Evolutionary conservation across 208 protist genomes (phyloP).

Genomic region (Crithidia fasciculata): DNA sequence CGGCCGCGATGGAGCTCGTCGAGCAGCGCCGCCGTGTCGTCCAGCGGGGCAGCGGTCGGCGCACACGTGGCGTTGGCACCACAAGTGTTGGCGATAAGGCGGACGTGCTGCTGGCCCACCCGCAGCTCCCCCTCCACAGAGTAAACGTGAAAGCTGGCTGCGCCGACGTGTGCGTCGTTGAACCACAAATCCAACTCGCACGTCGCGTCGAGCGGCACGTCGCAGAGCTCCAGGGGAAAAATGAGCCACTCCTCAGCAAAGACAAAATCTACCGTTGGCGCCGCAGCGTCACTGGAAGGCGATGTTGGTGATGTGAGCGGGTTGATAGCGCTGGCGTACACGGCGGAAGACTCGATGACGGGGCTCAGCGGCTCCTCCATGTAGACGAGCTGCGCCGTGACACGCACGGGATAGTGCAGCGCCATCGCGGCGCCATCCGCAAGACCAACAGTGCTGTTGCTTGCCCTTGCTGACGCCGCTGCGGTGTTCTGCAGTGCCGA

Average conservation of each 20-base stretch:
- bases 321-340: conserved; percentile 13
- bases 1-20: conserved; percentile 36
- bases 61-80: background rate
- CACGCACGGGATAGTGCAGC: conserved; percentile 29
- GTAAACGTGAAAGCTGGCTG: conserved; percentile 42
- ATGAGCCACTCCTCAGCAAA: conserved; percentile 50
- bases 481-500: background rate
- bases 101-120: conserved; percentile 41
- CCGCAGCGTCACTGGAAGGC: too few species aligned
- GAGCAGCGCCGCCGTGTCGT: conserved; percentile 19
- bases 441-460: too few species aligned
- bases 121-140: conserved; percentile 53
- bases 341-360: conserved; percentile 48
- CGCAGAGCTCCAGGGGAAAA: conserved; percentile 82
- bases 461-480: too few species aligned
- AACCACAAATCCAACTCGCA: conserved; percentile 30
- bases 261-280: background rate
- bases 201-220: conserved; percentile 82
- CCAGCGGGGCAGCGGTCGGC: background rate
- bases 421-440: background rate
- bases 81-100: conserved; percentile 13
- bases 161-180: conserved; percentile 15
- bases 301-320: too few species aligned
- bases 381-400: conserved; percentile 67
- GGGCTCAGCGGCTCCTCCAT: conserved; percentile 66